A percentile compares a stretch with the other conserved stretches of the same genome.
phyloP scores from a whole-genome alignment of 2,329 filamentous ascomycete species.

The Neonectria coccinea region DNA sequence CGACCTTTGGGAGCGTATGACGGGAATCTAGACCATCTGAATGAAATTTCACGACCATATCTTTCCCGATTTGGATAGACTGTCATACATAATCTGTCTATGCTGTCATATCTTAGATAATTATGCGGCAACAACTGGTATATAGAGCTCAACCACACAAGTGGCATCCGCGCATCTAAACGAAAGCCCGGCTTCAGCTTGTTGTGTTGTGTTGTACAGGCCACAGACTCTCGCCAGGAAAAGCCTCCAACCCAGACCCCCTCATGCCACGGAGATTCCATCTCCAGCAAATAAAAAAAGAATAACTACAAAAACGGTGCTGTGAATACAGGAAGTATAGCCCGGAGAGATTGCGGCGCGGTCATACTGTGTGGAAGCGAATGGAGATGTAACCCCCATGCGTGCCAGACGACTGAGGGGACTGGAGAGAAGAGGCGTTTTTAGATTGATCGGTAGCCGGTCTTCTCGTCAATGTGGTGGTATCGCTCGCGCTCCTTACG shows the following conservation, averaged over 20 bases:
- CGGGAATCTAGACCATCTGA: slow-evolving; percentile 5
- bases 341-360: slow-evolving; percentile 5
- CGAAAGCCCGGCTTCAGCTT: slow-evolving; percentile 5
- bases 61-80: not conserved
- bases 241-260: not conserved
- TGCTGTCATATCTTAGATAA: slow-evolving; percentile 15
- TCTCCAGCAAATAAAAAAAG: slow-evolving; percentile 14
- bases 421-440: not conserved
- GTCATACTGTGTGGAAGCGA: slow-evolving; percentile 22
- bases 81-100: not conserved
- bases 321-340: slow-evolving; percentile 20
- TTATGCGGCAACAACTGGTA: slow-evolving; percentile 20
- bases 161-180: slow-evolving; percentile 2
- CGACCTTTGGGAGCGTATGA: slow-evolving; percentile 41
- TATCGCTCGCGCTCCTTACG: slow-evolving; percentile 84
- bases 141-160: slow-evolving; percentile 19
- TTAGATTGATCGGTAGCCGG: slow-evolving; percentile 63
- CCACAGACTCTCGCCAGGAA: slow-evolving; percentile 1
- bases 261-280: slow-evolving; percentile 8
- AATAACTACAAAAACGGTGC: slow-evolving; percentile 9
- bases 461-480: slow-evolving; percentile 85
- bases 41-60: slow-evolving; percentile 16
- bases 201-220: not conserved
- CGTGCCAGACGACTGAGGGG: slow-evolving; percentile 23
- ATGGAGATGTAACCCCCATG: slow-evolving; percentile 23